Evolutionary conservation across 1,284 basidiomycete genomes (phyloP), one percentile per base, ranked within the genome.

Genomic region (Veloboletus limbatus): DNA sequence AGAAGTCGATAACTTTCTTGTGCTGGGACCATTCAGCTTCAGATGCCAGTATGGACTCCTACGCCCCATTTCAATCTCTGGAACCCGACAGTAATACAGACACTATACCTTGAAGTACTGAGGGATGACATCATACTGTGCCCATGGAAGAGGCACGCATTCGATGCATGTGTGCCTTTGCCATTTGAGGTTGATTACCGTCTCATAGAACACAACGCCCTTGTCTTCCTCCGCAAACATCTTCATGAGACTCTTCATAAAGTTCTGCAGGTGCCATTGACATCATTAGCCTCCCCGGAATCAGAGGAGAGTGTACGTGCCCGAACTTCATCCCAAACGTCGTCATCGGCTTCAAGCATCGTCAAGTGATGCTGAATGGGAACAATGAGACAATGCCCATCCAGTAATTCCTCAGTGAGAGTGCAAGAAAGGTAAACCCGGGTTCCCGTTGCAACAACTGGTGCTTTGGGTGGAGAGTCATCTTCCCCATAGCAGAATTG

Each of bases 21-120:
- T 99, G 93, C 62, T 97, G 92, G 9, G 93, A 92, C 93, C 95
- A 99, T 70, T 99, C 97, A 7, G 85, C 80, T 65, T 97, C 97
- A 4, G 89, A 92, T 25, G 85, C 78, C 5, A 95, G 68, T 51
- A 99, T 95, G 1, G 90, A 92, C 81, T 97, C 92, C 88, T 92
- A 54, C 4, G 52, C 11, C 30, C 44, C 27, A 28, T 36, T 42
- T 57, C 34, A 49, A 18, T 37, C 41, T n/a, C 18, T 21, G 24
- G 7, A 52, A 27, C 36, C 13, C 34, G 43, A 35, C 28, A 35
- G 39, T 20, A 24, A 40, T 14, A 40, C 16, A 10, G 37, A 13
- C 32, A 44, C 61, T 64, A 47, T 53, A 87, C 91, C 72, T 88
- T 88, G 77, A 99, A 99, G 66, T 96, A 98, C 0, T 85, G 92